phyloP scores from a whole-genome alignment of 108 stramenopile genomes.

The Cyclostephanos tholiformis region DNA sequence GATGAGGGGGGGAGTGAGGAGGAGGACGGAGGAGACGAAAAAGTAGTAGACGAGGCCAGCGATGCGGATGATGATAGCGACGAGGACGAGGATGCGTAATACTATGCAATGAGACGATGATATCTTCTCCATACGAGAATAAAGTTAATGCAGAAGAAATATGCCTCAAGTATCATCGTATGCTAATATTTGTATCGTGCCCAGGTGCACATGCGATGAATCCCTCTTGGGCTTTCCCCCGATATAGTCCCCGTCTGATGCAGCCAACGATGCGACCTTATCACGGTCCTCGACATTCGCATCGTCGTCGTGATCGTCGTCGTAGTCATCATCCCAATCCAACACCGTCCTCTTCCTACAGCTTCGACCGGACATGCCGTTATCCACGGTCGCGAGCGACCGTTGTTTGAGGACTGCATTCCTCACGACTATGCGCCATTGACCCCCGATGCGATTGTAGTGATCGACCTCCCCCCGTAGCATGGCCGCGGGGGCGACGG shows the following conservation, averaged over 20 bases:
- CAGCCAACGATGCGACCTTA: background rate
- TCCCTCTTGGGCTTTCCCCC: background rate
- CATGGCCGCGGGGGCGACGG: conserved; percentile 40
- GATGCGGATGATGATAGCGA: conserved; percentile 18
- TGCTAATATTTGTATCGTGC: conserved; percentile 43
- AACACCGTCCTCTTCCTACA: conserved; percentile 21
- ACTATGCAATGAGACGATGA: background rate
- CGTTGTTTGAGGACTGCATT: conserved; percentile 34
- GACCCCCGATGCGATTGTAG: conserved; percentile 49
- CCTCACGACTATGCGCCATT: conserved; percentile 48
- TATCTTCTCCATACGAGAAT: background rate
- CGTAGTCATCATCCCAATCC: conserved; percentile 34
- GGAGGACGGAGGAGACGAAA: conserved; percentile 14
- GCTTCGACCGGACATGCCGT: conserved; percentile 30
- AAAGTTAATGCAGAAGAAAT: background rate
- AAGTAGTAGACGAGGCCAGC: background rate
- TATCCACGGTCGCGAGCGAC: conserved; percentile 11
- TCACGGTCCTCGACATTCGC: background rate
- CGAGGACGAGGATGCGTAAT: conserved; percentile 24
- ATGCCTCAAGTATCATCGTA: conserved; percentile 30
- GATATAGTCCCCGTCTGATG: background rate
- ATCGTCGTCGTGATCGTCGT: background rate
- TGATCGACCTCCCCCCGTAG: conserved; percentile 44
- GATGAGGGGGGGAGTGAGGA: conserved; percentile 18
- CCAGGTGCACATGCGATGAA: conserved; percentile 8